Evolutionary conservation across 495 filamentous ascomycete genomes (phyloP).

Genomic region (Lepraria neglecta): DNA sequence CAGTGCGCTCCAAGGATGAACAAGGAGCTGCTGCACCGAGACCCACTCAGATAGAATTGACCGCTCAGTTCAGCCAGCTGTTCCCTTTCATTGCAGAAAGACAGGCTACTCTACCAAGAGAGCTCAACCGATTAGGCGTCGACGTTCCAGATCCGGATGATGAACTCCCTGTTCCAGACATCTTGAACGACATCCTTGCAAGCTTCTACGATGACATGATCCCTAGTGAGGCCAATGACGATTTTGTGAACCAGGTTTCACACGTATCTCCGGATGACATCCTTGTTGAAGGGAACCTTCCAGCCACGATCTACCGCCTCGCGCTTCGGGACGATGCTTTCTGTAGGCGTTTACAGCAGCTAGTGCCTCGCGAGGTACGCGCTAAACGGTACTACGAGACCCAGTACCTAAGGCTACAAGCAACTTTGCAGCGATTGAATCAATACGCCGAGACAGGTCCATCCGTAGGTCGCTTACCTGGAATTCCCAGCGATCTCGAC

Average conservation of each 20-base stretch:
- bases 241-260: constrained; percentile 34
- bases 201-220: constrained; percentile 41
- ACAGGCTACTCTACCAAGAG: constrained; percentile 5
- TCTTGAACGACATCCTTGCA: constrained; percentile 45
- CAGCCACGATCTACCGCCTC: constrained; percentile 46
- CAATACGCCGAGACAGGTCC: constrained; percentile 39
- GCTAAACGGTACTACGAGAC: constrained; percentile 47
- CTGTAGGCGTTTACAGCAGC: constrained; percentile 42
- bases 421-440: constrained; percentile 39
- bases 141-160: constrained; percentile 16
- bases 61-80: constrained; percentile 14
- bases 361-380: constrained; percentile 42
- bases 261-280: constrained; percentile 37
- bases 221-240: constrained; percentile 42
- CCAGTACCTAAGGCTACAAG: constrained; percentile 33
- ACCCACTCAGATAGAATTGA: constrained; percentile 9
- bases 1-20: constrained; percentile 7
- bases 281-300: constrained; percentile 45
- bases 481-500: constrained; percentile 26
- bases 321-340: constrained; percentile 44
- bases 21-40: neutral
- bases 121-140: constrained; percentile 13
- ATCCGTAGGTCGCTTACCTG: constrained; percentile 9
- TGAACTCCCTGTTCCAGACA: constrained; percentile 25
- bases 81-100: constrained; percentile 20